Evolutionary conservation across 768 basidiomycete species (phyloP).

Genomic region (Tylopilus plumbeoviolaceoides): DNA sequence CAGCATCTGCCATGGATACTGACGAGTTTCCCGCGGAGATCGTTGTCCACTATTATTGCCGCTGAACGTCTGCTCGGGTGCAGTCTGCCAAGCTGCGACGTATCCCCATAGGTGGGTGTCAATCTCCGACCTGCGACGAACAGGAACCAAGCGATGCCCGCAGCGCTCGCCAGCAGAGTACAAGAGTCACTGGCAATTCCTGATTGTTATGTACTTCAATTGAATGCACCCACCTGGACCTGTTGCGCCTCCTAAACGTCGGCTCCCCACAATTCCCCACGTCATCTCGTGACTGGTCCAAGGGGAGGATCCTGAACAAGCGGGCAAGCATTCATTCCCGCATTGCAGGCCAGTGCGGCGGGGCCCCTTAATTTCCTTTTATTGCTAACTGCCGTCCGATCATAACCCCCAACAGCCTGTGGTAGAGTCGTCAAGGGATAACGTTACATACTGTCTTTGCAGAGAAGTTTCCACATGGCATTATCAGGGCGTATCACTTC

Average conservation of each 20-base stretch:
- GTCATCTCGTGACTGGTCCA: constrained; percentile 12
- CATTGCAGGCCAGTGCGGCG: not conserved
- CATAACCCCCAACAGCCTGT: constrained; percentile 5
- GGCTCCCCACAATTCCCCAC: constrained; percentile 12
- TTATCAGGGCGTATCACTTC: constrained; percentile 21
- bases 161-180: constrained; percentile 6
- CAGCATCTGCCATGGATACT: constrained; percentile 23
- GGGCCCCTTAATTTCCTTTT: constrained; percentile 19
- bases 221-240: not conserved
- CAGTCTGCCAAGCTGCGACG: constrained; percentile 14
- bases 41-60: constrained; percentile 11
- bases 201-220: not conserved
- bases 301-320: constrained; percentile 9
- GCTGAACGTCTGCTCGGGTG: constrained; percentile 6
- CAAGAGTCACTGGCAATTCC: not conserved
- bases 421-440: constrained; percentile 11
- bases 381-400: not conserved
- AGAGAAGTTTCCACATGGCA: constrained; percentile 18
- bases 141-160: constrained; percentile 1
- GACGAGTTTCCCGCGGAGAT: constrained; percentile 28
- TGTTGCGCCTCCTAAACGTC: constrained; percentile 18
- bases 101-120: constrained; percentile 20
- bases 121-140: constrained; percentile 22
- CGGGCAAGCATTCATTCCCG: not conserved
- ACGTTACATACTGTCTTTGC: constrained; percentile 6